Evolutionary conservation across 2,329 filamentous ascomycete genomes (phyloP), one percentile per base, ranked within the genome.

Genomic region (Claviceps monticola): DNA sequence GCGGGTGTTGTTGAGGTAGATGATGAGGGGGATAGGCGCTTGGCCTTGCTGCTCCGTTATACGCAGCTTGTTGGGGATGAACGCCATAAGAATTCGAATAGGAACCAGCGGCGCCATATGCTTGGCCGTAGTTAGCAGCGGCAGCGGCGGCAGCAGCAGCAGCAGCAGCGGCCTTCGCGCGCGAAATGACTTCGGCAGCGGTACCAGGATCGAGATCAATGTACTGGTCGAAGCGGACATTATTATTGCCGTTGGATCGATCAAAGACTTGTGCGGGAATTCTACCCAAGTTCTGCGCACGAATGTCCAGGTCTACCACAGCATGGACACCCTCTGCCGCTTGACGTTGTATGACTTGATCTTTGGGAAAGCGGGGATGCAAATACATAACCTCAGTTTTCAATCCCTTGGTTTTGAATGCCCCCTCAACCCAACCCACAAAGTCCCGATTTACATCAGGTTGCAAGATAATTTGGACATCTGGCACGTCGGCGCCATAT

Each of bases 311-410:
- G 59, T 88, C 84, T 5, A 88, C 82, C 14, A 96, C 86, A 8
- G 86, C 91, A 49, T 87, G 78, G 1, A 96, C 91, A 17, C 93
- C 91, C 66, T 97, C 90, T 11, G 90, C 71, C 39, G 94, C 86
- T 63, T 95, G 88, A 50, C 86, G 78, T 58, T 88, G 83, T 50
- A 96, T 80, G n/a, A 95, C 82, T 5, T 84, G 79, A 38, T 84
- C 80, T 55, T 90, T 82, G 17, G 86, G 79, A 46, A 94, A 80
- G 21, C 86, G 81, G 34, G 88, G 82, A 51, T 83, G 84, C 46
- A 96, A 73, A 58, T 86, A 84, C 68, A 95, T 83, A 19, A 89
- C 82, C 60, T 94, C 86, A 14, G 84, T 83, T 54, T 79, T 83
- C 39, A 97, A 72, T 2, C 82, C 82, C 51, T 83, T 82, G 37